Evolutionary conservation across 208 protist genomes (phyloP).

Genomic region (Strigomonas culicis): DNA sequence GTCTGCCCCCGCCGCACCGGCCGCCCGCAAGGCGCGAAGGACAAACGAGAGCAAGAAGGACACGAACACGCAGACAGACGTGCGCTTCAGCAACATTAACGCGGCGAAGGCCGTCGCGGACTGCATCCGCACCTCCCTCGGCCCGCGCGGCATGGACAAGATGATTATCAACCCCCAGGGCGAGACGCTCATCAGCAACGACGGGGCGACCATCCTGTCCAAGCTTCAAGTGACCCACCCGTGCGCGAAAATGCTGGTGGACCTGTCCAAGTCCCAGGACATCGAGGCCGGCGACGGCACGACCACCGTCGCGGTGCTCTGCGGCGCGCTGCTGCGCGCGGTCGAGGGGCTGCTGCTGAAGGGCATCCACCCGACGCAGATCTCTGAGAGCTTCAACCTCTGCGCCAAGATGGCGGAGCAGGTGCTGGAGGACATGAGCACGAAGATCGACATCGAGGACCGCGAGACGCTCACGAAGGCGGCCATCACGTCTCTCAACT

Average conservation of each 20-base stretch:
- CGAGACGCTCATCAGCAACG: slow-evolving; percentile 99
- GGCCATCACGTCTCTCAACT: slow-evolving; percentile 98
- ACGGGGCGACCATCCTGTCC: slow-evolving; percentile 99
- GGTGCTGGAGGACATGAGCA: slow-evolving; percentile 93
- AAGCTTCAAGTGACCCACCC: slow-evolving; percentile 97
- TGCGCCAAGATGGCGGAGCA: slow-evolving; percentile 86
- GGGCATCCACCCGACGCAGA: slow-evolving; percentile 97
- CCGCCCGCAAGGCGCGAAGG: slow-evolving; percentile 14
- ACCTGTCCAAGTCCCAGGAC: slow-evolving; percentile 98
- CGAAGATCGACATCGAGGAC: slow-evolving; percentile 93
- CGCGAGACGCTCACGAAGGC: slow-evolving; percentile 92
- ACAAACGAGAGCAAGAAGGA: slow-evolving; percentile 86
- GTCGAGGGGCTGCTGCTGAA: slow-evolving; percentile 92
- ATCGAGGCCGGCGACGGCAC: slow-evolving; percentile 99
- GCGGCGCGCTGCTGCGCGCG: slow-evolving; percentile 93
- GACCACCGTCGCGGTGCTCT: slow-evolving; percentile 98
- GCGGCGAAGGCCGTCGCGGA: slow-evolving; percentile 96
- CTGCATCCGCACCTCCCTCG: slow-evolving; percentile 97
- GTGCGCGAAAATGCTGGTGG: slow-evolving; percentile 98
- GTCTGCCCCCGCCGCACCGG: background rate
- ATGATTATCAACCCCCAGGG: slow-evolving; percentile 86
- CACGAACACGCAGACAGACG: slow-evolving; percentile 90
- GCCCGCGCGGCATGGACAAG: slow-evolving; percentile 99
- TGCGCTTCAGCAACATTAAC: slow-evolving; percentile 92
- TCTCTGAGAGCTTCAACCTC: slow-evolving; percentile 93